Base-by-base conservation (phyloP, 306 rosid genomes). In the Trifolium pratense region DNA sequence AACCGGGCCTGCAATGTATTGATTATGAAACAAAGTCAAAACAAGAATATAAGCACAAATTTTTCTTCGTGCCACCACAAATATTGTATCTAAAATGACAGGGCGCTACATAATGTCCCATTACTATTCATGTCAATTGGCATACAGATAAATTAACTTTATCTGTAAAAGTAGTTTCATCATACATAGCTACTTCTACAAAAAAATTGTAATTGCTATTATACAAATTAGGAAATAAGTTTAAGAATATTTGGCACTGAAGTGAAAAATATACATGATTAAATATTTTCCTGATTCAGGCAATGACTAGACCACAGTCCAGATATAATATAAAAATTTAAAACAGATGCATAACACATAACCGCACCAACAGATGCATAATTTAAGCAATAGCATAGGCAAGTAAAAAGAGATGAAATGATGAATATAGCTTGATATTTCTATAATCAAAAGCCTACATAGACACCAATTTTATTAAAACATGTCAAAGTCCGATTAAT, bases 1-100 rank as follows among this genome's bases (percentile, higher is more conserved):
- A 80, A 91, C 90, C n/a, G 97, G 97, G 72, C 94, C 97, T 91
- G 79, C 58, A 72, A 74, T 62, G 52, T 68, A 56, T 40, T 63
- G 36, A 21, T 18, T 62, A 37, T 61, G 32, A 21, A 26, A 43
- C 48, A 67, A 67, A 75, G 17, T 49, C 7, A 62, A 29, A 7
- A 21, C 23, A 69, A 11, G 15, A 46, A 39, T 13, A 45, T 15
- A 45, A 61, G 51, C 64, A 40, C 16, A 67, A 21, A 1, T 23
- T 31, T 56, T 9, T 40, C 9, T 10, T 13, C 37, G 43, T 23
- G 21, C 37, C 46, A 5, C 11, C 32, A 17, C 31, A 58, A 5
- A 6, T 18, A 11, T 1, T 26, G 70, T 18, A 23, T 29, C 62
- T 9, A 74, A 53, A 73, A 32, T 48, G 26, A 60, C 25, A 60